phyloP scores from a whole-genome alignment of 805 yeast species.

The Metschnikowia koreensis region DNA sequence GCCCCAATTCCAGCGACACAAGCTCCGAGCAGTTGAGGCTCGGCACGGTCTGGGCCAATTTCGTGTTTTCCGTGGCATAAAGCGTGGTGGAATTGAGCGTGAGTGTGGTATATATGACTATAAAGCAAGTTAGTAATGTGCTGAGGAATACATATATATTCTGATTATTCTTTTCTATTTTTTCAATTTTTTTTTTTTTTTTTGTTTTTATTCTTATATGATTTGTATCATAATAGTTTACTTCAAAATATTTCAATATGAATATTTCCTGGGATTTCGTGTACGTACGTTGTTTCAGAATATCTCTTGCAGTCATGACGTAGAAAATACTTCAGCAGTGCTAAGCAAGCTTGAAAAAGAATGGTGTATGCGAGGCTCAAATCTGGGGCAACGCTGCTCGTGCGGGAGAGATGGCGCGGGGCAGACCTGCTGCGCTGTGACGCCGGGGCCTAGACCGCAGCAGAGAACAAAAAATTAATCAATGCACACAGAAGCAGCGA shows the following conservation, averaged over 20 bases:
- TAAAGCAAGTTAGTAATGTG: background rate
- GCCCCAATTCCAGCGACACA: conserved; percentile 52
- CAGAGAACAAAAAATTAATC: background rate
- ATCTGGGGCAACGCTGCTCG: conserved; percentile 3
- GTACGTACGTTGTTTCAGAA: conserved; percentile 16
- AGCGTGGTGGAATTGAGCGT: conserved; percentile 58
- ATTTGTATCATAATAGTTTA: too few relatives aligned
- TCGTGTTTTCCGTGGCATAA: conserved; percentile 54
- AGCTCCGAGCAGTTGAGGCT: conserved; percentile 53
- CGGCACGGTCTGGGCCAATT: conserved; percentile 38
- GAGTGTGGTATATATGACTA: conserved; percentile 48
- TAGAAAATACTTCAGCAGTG: background rate
- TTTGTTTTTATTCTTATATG: background rate
- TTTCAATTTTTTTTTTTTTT: background rate
- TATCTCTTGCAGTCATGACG: conserved; percentile 9
- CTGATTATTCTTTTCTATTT: background rate
- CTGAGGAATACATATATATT: background rate
- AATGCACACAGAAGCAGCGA: background rate
- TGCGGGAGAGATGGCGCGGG: conserved; percentile 2
- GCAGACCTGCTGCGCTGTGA: background rate
- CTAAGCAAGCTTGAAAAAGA: background rate
- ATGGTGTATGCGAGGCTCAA: conserved; percentile 1
- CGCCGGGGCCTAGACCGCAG: background rate
- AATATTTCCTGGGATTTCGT: too few relatives aligned
- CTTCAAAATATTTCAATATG: conserved; percentile 4